A percentile compares a stretch with the other conserved stretches of the same genome.
These are phyloP conservation scores for Saccharomyces pastorianus DNA, from an alignment of 1,139 yeast species.

Conservation along the genomic window DNA sequence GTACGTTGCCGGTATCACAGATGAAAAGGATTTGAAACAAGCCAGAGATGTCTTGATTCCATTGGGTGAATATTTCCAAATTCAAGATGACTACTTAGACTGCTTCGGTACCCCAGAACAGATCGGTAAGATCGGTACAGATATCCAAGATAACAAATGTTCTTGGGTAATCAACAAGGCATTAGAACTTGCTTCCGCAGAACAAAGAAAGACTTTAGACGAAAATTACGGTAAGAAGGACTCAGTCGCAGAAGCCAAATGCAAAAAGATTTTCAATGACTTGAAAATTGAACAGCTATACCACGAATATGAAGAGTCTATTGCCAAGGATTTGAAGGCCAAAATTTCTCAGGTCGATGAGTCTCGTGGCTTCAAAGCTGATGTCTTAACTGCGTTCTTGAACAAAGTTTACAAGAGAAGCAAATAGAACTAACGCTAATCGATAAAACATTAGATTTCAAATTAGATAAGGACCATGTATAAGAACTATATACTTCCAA, in stretches of 20 bases:
- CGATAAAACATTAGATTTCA: background rate
- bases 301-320: constrained; percentile 71
- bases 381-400: constrained; percentile 75
- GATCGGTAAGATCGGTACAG: constrained; percentile 98
- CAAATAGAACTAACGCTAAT: constrained; percentile 39
- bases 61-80: constrained; percentile 96
- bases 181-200: constrained; percentile 64
- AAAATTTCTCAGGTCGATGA: constrained; percentile 73
- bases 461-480: background rate
- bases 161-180: constrained; percentile 97
- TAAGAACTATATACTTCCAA: background rate
- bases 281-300: constrained; percentile 66
- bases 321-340: constrained; percentile 55
- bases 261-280: constrained; percentile 68
- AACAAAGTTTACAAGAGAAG: constrained; percentile 89
- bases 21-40: constrained; percentile 72
- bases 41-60: constrained; percentile 85
- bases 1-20: constrained; percentile 77
- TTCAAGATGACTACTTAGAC: constrained; percentile 95
- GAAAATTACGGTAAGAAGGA: constrained; percentile 85
- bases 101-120: constrained; percentile 96
- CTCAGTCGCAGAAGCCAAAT: constrained; percentile 55
- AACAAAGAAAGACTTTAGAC: constrained; percentile 76
- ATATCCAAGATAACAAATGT: constrained; percentile 96
- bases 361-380: constrained; percentile 82